Percentiles rank a stretch among this genome's conserved stretches.
These are phyloP conservation scores for Leishmania arabica DNA, from an alignment of 208 protist species.

Conservation along the genomic window DNA sequence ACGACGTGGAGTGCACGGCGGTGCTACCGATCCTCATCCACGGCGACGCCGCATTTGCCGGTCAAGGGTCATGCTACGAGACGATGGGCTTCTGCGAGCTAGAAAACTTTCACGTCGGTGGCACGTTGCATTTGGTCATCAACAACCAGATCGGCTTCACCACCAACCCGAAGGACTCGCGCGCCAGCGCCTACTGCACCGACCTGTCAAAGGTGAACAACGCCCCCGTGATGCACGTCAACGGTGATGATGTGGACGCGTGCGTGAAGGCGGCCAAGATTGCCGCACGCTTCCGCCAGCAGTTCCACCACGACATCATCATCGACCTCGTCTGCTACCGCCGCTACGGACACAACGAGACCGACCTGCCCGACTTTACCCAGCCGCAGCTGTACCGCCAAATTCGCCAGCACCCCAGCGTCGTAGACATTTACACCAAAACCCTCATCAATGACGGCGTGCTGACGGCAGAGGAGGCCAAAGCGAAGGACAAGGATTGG, in stretches of 20 bases:
- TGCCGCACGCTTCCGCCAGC: conserved; percentile 92
- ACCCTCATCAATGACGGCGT: conserved; percentile 82
- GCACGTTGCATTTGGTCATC: conserved; percentile 98
- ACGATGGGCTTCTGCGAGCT: conserved; percentile 95
- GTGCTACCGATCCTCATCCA: conserved; percentile 95
- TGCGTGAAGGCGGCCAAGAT: conserved; percentile 90
- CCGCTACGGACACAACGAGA: conserved; percentile 97
- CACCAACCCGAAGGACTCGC: conserved; percentile 92
- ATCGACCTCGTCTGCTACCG: conserved; percentile 98
- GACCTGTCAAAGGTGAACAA: conserved; percentile 96
- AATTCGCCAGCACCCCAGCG: conserved; percentile 87
- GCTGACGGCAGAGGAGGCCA: conserved; percentile 62
- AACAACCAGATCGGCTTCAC: conserved; percentile 99
- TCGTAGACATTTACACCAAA: conserved; percentile 93
- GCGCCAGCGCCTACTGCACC: conserved; percentile 96
- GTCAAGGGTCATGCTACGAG: conserved; percentile 98
- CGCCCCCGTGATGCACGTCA: conserved; percentile 98
- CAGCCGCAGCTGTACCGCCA: conserved; percentile 95
- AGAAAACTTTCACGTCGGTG: conserved; percentile 95
- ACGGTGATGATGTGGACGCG: conserved; percentile 97
- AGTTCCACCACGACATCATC: conserved; percentile 95
- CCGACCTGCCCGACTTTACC: conserved; percentile 97
- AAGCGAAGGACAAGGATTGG: conserved; percentile 77
- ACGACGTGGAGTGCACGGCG: conserved; percentile 71
- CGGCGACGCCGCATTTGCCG: conserved; percentile 97